Evolutionary conservation across 75 land plant genomes (phyloP), one percentile per base, ranked within the genome.

Genomic region (Pinus taeda): DNA sequence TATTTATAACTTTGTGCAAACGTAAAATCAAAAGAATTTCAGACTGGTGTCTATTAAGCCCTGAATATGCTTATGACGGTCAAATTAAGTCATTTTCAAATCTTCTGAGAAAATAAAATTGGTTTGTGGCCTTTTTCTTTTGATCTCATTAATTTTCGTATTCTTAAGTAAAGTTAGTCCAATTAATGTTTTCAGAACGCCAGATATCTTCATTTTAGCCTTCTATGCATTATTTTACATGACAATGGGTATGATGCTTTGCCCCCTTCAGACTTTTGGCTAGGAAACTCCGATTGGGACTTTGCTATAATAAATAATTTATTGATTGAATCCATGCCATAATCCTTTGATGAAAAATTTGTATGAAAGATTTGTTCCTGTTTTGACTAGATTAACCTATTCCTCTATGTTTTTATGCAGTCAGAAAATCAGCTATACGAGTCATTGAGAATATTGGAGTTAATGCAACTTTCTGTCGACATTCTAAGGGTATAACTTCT

Each of bases 391-490:
- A 49, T 9, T 49, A 49, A 3, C 9, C 9, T 49, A 49, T 8
- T 49, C 55, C 12, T 49, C 11, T 64, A 6, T 75, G 55, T 57
- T 72, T 71, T 0, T 60, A 20, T 61, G 60, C 88, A 92, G 94
- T 80, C 90, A 61, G 88, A 83, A 60, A 64, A 78, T 0, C 71
- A 80, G n/a, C 30, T 92, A 67, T 77, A 76, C 39, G 93, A 92
- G 3, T 86, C 81, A 14, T 71, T 91, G 79, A 84, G 89, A 78
- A 82, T 80, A 75, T 87, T 89, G 63, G 82, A 87, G 73, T 59
- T 87, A 76, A 87, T 89, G 93, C 74, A 67, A 57, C 79, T 89
- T 60, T 76, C 89, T 37, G 88, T 89, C 7, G 88, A 85, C 49
- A 83, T 67, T 70, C 58, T 92, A 15, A 77, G 89, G 88, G 94